Evolutionary conservation across 1,284 basidiomycete genomes (phyloP).

Genomic region (Trichosporon inkin): DNA sequence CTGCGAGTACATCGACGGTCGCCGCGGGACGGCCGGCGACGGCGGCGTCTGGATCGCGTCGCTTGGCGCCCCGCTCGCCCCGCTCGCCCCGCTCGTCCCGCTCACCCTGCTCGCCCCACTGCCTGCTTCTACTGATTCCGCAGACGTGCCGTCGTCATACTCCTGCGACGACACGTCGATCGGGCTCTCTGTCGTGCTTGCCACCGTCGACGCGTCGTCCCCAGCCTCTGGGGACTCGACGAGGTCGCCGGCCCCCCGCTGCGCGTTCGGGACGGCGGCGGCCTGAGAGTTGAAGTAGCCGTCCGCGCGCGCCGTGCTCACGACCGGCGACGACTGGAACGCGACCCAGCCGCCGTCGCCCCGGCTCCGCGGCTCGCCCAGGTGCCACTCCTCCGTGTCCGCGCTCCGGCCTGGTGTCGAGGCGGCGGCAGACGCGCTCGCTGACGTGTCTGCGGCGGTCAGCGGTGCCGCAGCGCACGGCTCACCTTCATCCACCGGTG

Average conservation of each 20-base stretch:
- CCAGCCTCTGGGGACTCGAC: background rate
- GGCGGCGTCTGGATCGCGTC: slow-evolving; percentile 13
- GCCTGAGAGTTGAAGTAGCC: background rate
- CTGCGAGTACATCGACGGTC: slow-evolving; percentile 60
- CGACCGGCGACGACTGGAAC: background rate
- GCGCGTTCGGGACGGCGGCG: background rate
- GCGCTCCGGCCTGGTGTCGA: background rate
- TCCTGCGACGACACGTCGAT: background rate
- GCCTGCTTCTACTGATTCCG: background rate
- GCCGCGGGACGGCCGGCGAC: slow-evolving; percentile 17
- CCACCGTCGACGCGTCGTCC: background rate
- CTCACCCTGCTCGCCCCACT: background rate
- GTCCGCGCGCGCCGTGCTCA: background rate
- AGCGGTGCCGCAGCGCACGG: background rate
- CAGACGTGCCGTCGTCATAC: background rate
- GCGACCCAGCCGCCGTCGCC: background rate
- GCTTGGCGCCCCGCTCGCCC: slow-evolving; percentile 11
- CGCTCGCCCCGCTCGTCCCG: slow-evolving; percentile 15
- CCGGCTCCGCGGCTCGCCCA: background rate
- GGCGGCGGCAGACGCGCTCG: background rate
- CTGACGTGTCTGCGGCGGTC: background rate
- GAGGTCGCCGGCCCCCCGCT: background rate
- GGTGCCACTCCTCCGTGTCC: slow-evolving; percentile 6
- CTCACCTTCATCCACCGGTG: slow-evolving; percentile 2
- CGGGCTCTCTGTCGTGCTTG: background rate